Conservation (phyloP, 192 early-diverging fungal genomes). For the Allomyces macrogynus region DNA sequence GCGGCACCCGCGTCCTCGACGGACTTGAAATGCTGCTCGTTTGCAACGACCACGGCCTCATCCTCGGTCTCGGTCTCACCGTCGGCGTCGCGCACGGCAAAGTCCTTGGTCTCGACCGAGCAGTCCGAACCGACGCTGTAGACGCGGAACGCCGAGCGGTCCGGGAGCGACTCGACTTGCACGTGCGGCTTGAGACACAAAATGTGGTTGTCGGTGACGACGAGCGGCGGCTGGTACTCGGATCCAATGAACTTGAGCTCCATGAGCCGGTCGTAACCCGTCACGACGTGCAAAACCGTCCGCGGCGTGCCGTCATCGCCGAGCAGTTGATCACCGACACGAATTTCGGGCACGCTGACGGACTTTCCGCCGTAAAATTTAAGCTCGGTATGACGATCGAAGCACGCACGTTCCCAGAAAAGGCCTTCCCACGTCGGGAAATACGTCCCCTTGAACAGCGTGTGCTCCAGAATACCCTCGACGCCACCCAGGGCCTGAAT, state of each 20-base stretch:
- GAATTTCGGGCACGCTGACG: constrained; percentile 14
- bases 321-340: constrained; percentile 17
- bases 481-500: constrained; percentile 97
- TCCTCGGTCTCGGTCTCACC: constrained; percentile 3
- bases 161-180: constrained; percentile 4
- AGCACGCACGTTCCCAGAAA: constrained; percentile 77
- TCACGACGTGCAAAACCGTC: constrained; percentile 12
- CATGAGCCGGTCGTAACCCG: background rate
- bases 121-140: background rate
- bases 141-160: constrained; percentile 3
- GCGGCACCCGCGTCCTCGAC: too few species aligned
- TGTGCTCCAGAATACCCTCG: constrained; percentile 96
- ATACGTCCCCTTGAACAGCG: constrained; percentile 94
- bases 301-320: constrained; percentile 27
- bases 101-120: constrained; percentile 2
- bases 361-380: too few species aligned
- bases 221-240: constrained; percentile 8
- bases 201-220: constrained; percentile 16
- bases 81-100: background rate
- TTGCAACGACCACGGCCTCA: constrained; percentile 4
- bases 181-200: constrained; percentile 11
- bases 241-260: background rate
- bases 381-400: too few species aligned
- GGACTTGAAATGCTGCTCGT: too few species aligned
- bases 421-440: constrained; percentile 97